Conservation (phyloP, 2,329 filamentous ascomycete species). For the Nigrospora sphaerica region DNA sequence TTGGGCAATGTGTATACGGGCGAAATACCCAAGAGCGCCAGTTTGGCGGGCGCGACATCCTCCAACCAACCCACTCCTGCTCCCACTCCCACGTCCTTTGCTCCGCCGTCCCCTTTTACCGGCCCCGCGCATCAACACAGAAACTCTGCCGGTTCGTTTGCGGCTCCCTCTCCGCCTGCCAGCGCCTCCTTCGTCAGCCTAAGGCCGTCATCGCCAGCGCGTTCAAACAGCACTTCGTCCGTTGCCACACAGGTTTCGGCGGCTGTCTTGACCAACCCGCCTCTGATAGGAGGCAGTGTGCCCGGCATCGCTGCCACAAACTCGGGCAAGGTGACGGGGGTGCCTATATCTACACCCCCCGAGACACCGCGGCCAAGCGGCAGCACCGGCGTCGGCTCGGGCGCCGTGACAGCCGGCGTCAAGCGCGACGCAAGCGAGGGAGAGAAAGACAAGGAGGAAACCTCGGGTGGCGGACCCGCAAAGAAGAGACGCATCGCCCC, state of each 20-base stretch:
- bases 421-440: conserved; percentile 2
- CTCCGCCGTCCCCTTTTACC: conserved; percentile 52
- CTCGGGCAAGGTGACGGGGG: conserved; percentile 52
- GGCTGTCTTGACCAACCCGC: conserved; percentile 65
- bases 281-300: conserved; percentile 69
- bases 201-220: conserved; percentile 69
- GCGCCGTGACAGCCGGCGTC: conserved; percentile 15
- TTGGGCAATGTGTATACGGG: conserved; percentile 75
- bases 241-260: conserved; percentile 58
- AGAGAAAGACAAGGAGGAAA: not conserved
- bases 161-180: conserved; percentile 50
- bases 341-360: conserved; percentile 83
- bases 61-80: conserved; percentile 60
- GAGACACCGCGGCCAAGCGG: conserved; percentile 57
- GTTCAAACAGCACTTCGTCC: conserved; percentile 82
- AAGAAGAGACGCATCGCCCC: conserved; percentile 2
- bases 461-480: not conserved
- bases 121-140: conserved; percentile 47
- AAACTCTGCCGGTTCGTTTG: conserved; percentile 49
- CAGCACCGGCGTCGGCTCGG: conserved; percentile 46
- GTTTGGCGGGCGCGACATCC: conserved; percentile 28
- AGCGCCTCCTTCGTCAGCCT: conserved; percentile 52
- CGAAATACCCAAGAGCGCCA: conserved; percentile 44
- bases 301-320: conserved; percentile 70
- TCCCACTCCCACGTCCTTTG: conserved; percentile 60